phyloP scores from a whole-genome alignment of 2,329 filamentous ascomycete species.

The Teratosphaeria zuluensis region DNA sequence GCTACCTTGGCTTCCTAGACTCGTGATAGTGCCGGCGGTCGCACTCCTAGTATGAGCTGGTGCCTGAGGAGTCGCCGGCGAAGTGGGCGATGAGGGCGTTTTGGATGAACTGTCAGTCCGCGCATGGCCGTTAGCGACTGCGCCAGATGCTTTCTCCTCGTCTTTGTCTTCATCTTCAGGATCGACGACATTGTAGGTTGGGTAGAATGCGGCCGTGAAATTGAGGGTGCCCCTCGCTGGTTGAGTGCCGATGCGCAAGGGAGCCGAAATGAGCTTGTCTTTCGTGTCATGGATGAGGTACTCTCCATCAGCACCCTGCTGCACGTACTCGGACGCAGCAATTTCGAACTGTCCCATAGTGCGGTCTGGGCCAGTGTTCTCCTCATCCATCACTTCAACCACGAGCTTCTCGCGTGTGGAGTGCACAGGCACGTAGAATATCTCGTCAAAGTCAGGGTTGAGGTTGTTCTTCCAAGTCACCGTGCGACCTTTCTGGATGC shows the following conservation, averaged over 20 bases:
- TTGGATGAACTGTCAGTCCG: not conserved
- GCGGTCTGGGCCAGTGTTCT: conserved; percentile 84
- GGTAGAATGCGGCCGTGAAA: conserved; percentile 83
- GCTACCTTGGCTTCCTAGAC: conserved; percentile 23
- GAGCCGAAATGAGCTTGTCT: conserved; percentile 48
- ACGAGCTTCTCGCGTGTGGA: conserved; percentile 71
- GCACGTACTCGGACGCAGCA: conserved; percentile 66
- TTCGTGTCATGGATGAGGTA: conserved; percentile 73
- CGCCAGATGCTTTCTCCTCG: conserved; percentile 9
- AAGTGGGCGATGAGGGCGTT: conserved; percentile 1
- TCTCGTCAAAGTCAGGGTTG: conserved; percentile 90
- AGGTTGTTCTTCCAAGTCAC: conserved; percentile 96
- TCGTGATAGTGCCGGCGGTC: conserved; percentile 33
- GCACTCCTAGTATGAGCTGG: not conserved
- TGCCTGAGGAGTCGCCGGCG: not conserved
- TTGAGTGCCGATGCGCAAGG: conserved; percentile 65
- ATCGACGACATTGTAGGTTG: conserved; percentile 76
- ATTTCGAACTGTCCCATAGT: conserved; percentile 75
- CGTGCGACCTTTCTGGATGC: conserved; percentile 81
- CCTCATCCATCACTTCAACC: conserved; percentile 93
- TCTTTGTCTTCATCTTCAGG: conserved; percentile 70
- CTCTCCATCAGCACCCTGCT: conserved; percentile 68
- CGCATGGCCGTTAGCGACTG: conserved; percentile 10
- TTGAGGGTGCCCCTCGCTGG: conserved; percentile 68
- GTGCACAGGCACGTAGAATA: conserved; percentile 88